phyloP scores from a whole-genome alignment of 768 basidiomycete genomes.

The Russula sp. region DNA sequence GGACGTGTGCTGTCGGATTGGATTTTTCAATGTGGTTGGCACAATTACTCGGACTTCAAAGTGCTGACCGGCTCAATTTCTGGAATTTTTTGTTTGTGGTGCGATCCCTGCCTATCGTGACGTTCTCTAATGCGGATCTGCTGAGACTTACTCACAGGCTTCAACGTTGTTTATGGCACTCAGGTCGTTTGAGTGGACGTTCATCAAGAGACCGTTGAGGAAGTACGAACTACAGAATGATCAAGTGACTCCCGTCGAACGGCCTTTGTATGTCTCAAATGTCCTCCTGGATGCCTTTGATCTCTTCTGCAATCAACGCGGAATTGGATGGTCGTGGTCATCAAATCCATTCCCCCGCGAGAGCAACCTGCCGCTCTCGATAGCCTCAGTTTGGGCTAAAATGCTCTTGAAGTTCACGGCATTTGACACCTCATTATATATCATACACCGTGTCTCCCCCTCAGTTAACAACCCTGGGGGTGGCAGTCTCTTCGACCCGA shows the following conservation, averaged over 20 bases:
- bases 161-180: background rate
- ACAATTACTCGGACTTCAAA: background rate
- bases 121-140: background rate
- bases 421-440: background rate
- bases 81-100: slow-evolving; percentile 8
- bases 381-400: background rate
- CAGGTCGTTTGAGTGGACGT: slow-evolving; percentile 15
- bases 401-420: background rate
- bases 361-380: background rate
- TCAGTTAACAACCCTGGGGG: slow-evolving; percentile 4
- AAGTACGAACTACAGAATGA: background rate
- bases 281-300: slow-evolving; percentile 15
- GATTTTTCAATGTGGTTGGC: background rate
- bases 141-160: background rate
- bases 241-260: background rate
- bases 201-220: slow-evolving; percentile 1
- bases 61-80: background rate
- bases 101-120: background rate
- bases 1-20: background rate
- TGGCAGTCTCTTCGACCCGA: slow-evolving; percentile 5
- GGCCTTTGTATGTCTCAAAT: background rate
- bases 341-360: slow-evolving; percentile 1
- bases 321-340: slow-evolving; percentile 21
- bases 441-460: background rate
- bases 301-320: slow-evolving; percentile 15